Conservation (phyloP, 192 early-diverging fungal species). For the Backusella australiensis region DNA sequence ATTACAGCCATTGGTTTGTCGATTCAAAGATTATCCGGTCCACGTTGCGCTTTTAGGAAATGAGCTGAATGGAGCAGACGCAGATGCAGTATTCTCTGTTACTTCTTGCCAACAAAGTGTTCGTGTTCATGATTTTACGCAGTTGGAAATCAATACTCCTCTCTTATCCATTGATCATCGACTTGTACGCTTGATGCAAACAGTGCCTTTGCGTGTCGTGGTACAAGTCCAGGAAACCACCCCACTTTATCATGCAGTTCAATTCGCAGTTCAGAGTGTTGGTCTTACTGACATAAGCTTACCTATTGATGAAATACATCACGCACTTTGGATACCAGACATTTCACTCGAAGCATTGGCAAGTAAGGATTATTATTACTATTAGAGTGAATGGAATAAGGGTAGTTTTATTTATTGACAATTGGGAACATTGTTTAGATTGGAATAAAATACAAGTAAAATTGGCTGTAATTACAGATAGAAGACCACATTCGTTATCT, state of each 20-base stretch:
- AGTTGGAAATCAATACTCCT: constrained; percentile 10
- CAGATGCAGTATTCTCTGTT: neutral
- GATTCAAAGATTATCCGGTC: constrained; percentile 19
- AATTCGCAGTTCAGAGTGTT: neutral
- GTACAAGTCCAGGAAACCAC: constrained; percentile 34
- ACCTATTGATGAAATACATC: constrained; percentile 43
- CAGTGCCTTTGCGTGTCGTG: constrained; percentile 39
- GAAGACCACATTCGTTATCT: constrained; percentile 55
- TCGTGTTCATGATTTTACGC: constrained; percentile 7
- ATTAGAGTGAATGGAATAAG: neutral
- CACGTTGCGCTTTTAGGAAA: constrained; percentile 10
- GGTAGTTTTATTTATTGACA: neutral
- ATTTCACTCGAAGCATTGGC: constrained; percentile 46
- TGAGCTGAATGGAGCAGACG: neutral
- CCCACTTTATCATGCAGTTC: constrained; percentile 4
- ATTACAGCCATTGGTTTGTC: constrained; percentile 34
- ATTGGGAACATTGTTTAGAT: constrained; percentile 27
- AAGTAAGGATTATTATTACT: constrained; percentile 34
- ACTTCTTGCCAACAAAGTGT: neutral
- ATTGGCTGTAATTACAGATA: constrained; percentile 53
- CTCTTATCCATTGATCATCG: constrained; percentile 24
- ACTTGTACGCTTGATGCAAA: constrained; percentile 33
- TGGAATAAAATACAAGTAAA: constrained; percentile 53
- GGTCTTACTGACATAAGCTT: constrained; percentile 36
- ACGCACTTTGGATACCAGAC: constrained; percentile 52